phyloP scores from a whole-genome alignment of 1,284 basidiomycete species.

The Moniliella sp. region DNA sequence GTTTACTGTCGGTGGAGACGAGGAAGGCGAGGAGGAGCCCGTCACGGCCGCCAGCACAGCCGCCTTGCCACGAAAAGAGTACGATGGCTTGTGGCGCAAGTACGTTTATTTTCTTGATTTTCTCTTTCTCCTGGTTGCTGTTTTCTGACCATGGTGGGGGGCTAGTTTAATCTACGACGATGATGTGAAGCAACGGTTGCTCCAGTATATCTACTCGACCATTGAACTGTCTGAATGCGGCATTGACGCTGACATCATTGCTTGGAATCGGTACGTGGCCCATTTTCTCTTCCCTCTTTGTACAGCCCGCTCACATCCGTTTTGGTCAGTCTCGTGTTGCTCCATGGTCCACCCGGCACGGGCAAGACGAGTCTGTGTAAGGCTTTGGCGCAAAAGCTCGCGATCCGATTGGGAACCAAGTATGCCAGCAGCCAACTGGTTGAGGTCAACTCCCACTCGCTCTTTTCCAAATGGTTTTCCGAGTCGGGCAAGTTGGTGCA shows the following conservation, averaged over 20 bases:
- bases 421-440: conserved; percentile 53
- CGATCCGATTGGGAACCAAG: conserved; percentile 66
- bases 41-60: conserved; percentile 66
- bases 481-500: conserved; percentile 96
- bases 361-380: conserved; percentile 89
- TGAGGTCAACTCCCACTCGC: conserved; percentile 54
- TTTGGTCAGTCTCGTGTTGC: conserved; percentile 35
- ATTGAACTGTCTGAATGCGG: conserved; percentile 66
- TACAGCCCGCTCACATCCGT: no score
- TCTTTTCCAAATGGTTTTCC: conserved; percentile 47
- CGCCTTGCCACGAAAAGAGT: conserved; percentile 55
- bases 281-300: no score
- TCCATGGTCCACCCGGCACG: conserved; percentile 91
- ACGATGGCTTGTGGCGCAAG: conserved; percentile 67
- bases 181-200: conserved; percentile 63
- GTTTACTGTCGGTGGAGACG: conserved; percentile 46
- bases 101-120: conserved; percentile 9
- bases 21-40: conserved; percentile 36
- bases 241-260: conserved; percentile 73
- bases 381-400: conserved; percentile 80
- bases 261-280: conserved; percentile 61
- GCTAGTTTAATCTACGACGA: conserved; percentile 63
- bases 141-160: neutral
- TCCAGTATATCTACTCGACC: conserved; percentile 84
- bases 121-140: no score